These are phyloP conservation scores for Elsinoe fawcettii DNA, from an alignment of 2,329 filamentous ascomycete genomes.

Conservation along the genomic window DNA sequence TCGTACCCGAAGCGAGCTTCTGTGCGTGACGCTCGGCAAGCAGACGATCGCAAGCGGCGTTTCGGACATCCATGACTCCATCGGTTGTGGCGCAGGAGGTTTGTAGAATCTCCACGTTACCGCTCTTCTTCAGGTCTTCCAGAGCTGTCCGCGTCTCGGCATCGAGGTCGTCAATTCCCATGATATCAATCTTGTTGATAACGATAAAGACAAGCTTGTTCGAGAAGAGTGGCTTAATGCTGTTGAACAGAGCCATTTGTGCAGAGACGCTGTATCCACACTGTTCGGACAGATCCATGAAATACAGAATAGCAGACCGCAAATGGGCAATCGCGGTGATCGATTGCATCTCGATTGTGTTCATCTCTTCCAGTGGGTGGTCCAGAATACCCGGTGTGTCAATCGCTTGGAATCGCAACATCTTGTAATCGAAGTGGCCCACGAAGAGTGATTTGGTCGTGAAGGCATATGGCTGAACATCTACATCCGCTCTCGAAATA, in stretches of 20 bases:
- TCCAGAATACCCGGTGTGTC: constrained; percentile 98
- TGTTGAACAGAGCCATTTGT: constrained; percentile 91
- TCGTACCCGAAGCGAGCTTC: constrained; percentile 86
- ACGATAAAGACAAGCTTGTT: constrained; percentile 97
- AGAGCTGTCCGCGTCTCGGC: constrained; percentile 69
- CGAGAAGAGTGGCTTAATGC: constrained; percentile 91
- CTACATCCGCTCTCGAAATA: constrained; percentile 88
- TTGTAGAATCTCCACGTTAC: constrained; percentile 87
- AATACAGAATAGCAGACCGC: constrained; percentile 89
- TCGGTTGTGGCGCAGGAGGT: constrained; percentile 92
- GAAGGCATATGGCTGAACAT: constrained; percentile 96
- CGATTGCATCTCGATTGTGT: constrained; percentile 98
- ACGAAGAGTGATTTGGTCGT: constrained; percentile 97
- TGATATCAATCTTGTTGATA: constrained; percentile 96
- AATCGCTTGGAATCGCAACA: constrained; percentile 81
- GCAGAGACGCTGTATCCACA: constrained; percentile 89
- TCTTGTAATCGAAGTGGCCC: constrained; percentile 96
- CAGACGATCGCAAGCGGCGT: constrained; percentile 84
- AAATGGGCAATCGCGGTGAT: constrained; percentile 97
- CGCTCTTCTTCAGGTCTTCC: constrained; percentile 70
- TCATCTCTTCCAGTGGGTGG: constrained; percentile 97
- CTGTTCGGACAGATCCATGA: constrained; percentile 96
- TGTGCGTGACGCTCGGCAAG: constrained; percentile 89
- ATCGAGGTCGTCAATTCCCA: constrained; percentile 78
- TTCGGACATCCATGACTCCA: constrained; percentile 90